Percentiles rank a stretch among this genome's conserved stretches.
Evolutionary conservation across 129 eudicot genomes (phyloP).

Genomic region (Deinandra increscens): DNA sequence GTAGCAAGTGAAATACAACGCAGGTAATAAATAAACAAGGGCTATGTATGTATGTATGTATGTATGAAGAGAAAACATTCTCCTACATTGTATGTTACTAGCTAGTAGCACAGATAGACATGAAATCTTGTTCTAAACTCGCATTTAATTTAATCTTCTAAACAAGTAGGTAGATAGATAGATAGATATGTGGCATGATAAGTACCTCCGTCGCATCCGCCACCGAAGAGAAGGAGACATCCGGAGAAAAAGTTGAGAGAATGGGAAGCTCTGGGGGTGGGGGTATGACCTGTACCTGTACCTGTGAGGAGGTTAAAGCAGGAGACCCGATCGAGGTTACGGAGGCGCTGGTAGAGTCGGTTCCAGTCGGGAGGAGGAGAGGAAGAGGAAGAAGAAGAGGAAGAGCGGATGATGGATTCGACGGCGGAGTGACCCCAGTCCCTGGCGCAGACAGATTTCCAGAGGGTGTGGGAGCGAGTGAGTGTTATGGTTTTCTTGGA

Average conservation of each 20-base stretch:
- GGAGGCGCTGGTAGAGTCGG: slow-evolving; percentile 53
- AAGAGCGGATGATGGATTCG: slow-evolving; percentile 31
- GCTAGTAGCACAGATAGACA: too few species aligned
- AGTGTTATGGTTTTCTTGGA: slow-evolving; percentile 51
- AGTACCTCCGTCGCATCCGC: slow-evolving; percentile 94
- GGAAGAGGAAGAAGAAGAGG: background rate
- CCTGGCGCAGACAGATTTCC: slow-evolving; percentile 76
- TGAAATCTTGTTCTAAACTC: too few species aligned
- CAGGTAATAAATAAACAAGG: too few species aligned
- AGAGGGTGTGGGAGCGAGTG: slow-evolving; percentile 51
- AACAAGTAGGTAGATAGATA: too few species aligned
- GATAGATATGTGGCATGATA: too few species aligned
- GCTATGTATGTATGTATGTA: too few species aligned
- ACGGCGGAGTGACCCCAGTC: slow-evolving; percentile 64
- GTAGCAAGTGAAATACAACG: too few species aligned
- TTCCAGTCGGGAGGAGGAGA: slow-evolving; percentile 46
- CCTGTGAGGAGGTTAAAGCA: slow-evolving; percentile 47
- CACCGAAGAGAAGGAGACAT: slow-evolving; percentile 81
- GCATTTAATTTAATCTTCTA: too few species aligned
- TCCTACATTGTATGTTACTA: too few species aligned
- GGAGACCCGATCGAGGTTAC: slow-evolving; percentile 56
- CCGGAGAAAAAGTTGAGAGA: slow-evolving; percentile 72
- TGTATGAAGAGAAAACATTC: too few species aligned
- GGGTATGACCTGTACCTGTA: slow-evolving; percentile 16
- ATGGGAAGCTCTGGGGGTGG: slow-evolving; percentile 87